These are phyloP conservation scores for Russula sp. DNA, from an alignment of 768 basidiomycete genomes.

Conservation along the genomic window DNA sequence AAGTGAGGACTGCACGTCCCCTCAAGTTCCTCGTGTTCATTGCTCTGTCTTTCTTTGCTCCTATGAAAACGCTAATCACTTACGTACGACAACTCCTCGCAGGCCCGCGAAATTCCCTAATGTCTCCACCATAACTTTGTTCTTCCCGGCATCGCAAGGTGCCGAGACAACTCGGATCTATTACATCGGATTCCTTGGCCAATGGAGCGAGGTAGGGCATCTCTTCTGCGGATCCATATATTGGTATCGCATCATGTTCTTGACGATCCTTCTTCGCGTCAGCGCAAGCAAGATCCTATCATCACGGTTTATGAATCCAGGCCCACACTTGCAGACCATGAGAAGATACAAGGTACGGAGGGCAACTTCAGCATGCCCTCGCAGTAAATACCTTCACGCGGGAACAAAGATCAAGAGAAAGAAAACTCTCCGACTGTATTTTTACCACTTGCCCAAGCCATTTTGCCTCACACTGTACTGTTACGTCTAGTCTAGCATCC, in stretches of 20 bases:
- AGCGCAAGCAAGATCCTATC: conserved; percentile 74
- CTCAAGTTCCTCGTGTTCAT: neutral
- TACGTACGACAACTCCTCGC: neutral
- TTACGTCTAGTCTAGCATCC: neutral
- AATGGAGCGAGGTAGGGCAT: conserved; percentile 64
- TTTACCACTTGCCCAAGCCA: neutral
- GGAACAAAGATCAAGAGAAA: neutral
- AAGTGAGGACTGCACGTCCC: conserved; percentile 43
- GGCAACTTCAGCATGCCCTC: conserved; percentile 47
- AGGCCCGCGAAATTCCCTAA: conserved; percentile 86
- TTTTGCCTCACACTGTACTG: neutral
- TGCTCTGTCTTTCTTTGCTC: neutral
- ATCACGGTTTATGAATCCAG: conserved; percentile 85
- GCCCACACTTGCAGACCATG: conserved; percentile 82
- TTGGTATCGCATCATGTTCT: neutral
- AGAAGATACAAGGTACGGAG: conserved; percentile 76
- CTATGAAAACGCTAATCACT: neutral
- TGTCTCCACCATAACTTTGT: conserved; percentile 72
- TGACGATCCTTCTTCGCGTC: neutral
- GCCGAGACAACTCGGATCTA: conserved; percentile 71
- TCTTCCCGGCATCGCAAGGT: conserved; percentile 73
- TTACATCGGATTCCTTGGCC: conserved; percentile 80
- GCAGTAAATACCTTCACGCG: conserved; percentile 17
- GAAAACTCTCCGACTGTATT: conserved; percentile 1
- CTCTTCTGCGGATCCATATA: neutral